Evolutionary conservation across 139 green algal genomes (phyloP), one percentile per base, ranked within the genome.

Genomic region (Marvania coccoides): DNA sequence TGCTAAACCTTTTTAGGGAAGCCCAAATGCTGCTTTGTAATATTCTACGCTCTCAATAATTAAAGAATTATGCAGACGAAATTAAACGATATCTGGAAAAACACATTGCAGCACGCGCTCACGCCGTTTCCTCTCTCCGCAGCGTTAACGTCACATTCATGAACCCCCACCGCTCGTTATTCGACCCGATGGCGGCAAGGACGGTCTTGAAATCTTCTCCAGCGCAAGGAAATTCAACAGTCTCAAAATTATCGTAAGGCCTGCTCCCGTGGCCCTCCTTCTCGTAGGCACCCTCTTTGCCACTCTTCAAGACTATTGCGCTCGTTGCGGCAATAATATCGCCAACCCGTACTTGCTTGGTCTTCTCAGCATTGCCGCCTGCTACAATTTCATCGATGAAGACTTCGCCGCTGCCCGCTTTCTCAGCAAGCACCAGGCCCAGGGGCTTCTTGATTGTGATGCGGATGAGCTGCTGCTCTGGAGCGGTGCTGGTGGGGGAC

Each of bases 161-260:
- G 29, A 83, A 81, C 33, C 83, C 83, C 71, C 73, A 84, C 30
- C 78, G 53, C 47, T 85, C 73, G 36, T 79, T 86, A 73, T 90
- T 90, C 56, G 58, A 77, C 14, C 65, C 68, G 1, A 89, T 61
- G 23, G 83, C 81, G 3, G 35, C 63, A 78, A 90, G 85, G 6
- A 74, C 39, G 10, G 75, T 85, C 23, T 88, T 75, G 65, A 85
- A 87, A 8, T 82, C 62, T 69, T 85, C 69, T 24, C 71, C 71
- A 10, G 68, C 58, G 48, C 78, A 84, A 34, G 77, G 61, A 68
- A 81, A 79, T 54, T 79, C 72, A 45, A 86, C 64, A 2, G 45
- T 48, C 19, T 83, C 67, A 64, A 65, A 88, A 61, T 89, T 87
- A 57, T 84, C 69, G 48, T 86, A 85, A 3, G 75, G 80, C 24